These are phyloP conservation scores for Erodium moschatum DNA, from an alignment of 441 rosid species.

Conservation along the genomic window DNA sequence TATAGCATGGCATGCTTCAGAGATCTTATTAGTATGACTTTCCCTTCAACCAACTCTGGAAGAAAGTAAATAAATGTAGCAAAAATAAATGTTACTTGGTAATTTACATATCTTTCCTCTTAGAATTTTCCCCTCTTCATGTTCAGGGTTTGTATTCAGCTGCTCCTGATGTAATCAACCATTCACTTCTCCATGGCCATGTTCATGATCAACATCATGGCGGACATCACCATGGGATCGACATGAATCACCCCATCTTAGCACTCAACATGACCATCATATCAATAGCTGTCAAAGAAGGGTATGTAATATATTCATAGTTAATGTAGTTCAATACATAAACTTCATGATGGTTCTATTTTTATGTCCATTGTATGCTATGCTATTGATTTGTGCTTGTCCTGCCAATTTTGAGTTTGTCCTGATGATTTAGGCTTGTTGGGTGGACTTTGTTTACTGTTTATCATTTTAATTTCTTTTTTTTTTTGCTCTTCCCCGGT, in stretches of 20 bases:
- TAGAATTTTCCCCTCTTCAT: conserved; percentile 8
- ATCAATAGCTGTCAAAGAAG: conserved; percentile 82
- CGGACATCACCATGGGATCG: conserved; percentile 49
- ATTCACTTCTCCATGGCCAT: conserved; percentile 26
- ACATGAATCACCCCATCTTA: conserved; percentile 63
- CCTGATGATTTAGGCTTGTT: not conserved
- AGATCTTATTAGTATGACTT: conserved; percentile 51
- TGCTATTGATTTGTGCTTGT: not conserved
- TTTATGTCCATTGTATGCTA: not conserved
- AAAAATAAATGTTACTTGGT: not conserved
- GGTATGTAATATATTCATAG: conserved; percentile 34
- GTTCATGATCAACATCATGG: conserved; percentile 26
- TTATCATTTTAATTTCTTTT: not conserved
- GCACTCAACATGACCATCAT: conserved; percentile 65
- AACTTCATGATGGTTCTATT: not conserved
- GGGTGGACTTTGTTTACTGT: not conserved
- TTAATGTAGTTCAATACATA: not conserved
- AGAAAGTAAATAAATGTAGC: not conserved
- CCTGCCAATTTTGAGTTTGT: not conserved
- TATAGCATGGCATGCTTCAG: conserved; percentile 79
- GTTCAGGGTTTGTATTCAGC: conserved; percentile 47
- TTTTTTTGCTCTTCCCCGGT: not conserved
- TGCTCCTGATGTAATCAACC: conserved; percentile 41
- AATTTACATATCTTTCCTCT: not conserved
- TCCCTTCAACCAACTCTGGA: conserved; percentile 8